phyloP scores from a whole-genome alignment of 257 asterid species.

The Parsonsia alboflavescens region DNA sequence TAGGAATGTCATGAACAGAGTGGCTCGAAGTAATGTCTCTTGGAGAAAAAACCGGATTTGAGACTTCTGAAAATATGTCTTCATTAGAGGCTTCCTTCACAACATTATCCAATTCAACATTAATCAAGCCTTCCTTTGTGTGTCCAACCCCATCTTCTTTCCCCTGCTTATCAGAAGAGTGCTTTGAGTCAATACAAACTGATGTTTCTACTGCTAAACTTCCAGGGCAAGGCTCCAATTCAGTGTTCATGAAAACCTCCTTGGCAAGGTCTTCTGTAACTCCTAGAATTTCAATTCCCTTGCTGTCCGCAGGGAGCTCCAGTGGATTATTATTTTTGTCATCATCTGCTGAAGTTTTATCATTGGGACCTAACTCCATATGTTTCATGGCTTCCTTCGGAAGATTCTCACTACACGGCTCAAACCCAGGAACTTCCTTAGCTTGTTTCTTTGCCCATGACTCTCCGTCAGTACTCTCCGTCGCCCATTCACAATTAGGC shows the following conservation, averaged over 20 bases:
- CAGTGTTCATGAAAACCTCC: conserved; percentile 13
- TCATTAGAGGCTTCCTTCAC: conserved; percentile 72
- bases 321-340: conserved; percentile 11
- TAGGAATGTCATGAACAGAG: conserved; percentile 37
- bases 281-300: conserved; percentile 15
- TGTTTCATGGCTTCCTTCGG: conserved; percentile 15
- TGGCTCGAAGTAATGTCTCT: conserved; percentile 59
- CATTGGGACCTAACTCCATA: conserved; percentile 18
- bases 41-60: conserved; percentile 71
- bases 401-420: conserved; percentile 15
- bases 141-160: conserved; percentile 16
- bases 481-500: conserved; percentile 23
- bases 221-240: conserved; percentile 18
- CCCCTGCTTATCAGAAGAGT: conserved; percentile 23
- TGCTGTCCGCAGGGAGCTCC: conserved; percentile 18
- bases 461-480: conserved; percentile 29
- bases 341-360: conserved; percentile 20
- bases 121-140: conserved; percentile 24
- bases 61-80: conserved; percentile 80
- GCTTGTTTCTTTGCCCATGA: conserved; percentile 31
- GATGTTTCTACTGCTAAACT: conserved; percentile 16
- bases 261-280: conserved; percentile 20
- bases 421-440: conserved; percentile 22
- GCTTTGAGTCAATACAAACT: conserved; percentile 19
- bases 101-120: conserved; percentile 35